Evolutionary conservation across 176 grass and related monocot genomes (phyloP).

Genomic region (Pontederia crassipes): DNA sequence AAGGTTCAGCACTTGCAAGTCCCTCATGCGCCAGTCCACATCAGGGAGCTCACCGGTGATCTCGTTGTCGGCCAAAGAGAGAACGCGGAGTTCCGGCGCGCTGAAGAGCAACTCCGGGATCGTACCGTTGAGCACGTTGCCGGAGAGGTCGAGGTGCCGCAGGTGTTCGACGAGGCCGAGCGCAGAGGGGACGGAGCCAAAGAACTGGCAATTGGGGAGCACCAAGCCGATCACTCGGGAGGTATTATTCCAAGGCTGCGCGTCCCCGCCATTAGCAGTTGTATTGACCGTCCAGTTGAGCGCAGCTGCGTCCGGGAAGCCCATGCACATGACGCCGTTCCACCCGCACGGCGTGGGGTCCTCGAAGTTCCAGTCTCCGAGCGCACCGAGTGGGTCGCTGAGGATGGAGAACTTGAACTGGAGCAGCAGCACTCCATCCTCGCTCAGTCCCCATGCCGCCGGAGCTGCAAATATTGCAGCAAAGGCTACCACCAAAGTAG

Average conservation of each 20-base stretch:
- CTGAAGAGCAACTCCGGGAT: constrained; percentile 44
- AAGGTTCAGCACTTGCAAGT: constrained; percentile 65
- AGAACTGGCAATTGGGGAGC: constrained; percentile 61
- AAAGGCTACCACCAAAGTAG: too few species aligned
- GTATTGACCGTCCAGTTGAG: constrained; percentile 10
- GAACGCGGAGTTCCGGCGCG: constrained; percentile 52
- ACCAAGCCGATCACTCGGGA: constrained; percentile 74
- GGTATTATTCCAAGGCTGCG: constrained; percentile 30
- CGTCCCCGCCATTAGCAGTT: neutral
- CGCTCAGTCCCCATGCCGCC: constrained; percentile 24
- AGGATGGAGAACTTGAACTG: constrained; percentile 60
- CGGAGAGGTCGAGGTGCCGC: constrained; percentile 79
- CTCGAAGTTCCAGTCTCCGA: constrained; percentile 55
- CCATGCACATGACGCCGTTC: constrained; percentile 90
- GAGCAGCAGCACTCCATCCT: constrained; percentile 64
- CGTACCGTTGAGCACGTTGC: constrained; percentile 66
- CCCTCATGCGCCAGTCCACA: neutral
- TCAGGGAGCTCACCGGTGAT: constrained; percentile 48
- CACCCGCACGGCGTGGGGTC: constrained; percentile 47
- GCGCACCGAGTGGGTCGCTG: constrained; percentile 52
- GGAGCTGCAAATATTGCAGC: too few species aligned
- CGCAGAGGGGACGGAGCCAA: constrained; percentile 43
- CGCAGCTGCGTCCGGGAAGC: constrained; percentile 19
- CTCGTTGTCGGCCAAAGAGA: constrained; percentile 52
- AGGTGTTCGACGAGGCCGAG: constrained; percentile 67